Evolutionary conservation across 176 grass and related monocot species (phyloP), one percentile per base, ranked within the genome.

Genomic region (Triticum timopheevii): DNA sequence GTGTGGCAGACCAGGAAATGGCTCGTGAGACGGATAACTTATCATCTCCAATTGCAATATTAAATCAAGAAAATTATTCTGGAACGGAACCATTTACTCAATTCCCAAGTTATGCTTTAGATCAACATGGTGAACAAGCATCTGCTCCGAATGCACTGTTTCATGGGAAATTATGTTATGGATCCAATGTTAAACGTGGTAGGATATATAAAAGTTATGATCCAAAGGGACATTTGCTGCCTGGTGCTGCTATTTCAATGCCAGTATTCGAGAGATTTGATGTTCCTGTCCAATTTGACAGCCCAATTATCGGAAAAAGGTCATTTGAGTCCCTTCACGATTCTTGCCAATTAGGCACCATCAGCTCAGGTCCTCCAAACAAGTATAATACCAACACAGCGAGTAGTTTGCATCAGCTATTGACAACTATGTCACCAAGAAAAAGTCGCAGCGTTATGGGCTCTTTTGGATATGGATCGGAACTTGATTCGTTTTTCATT

Each of bases 391-490:
- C 86, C 42, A 76, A 82, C 42, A 40, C 83, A 72, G 22, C 79
- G 39, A 56, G 71, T 79, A 71, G 89, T 56, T 35, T 87, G 82
- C 70, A 68, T 81, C 85, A 82, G 62, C 91, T 88, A 75, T 65
- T 90, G 47, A 74, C 89, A 74, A 52, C 49, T 17, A 52, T 52
- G 49, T 17, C 49, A 52, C 71, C 45, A 42, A 13, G 11, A 25
- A 74, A 68, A 74, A 56, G 52, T 82, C 45, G 45, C 17, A 85
- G 86, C 63, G 69, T 79, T 75, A 82, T 61, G 7, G 77, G 36
- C 61, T 86, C 69, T 78, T 86, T 86, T 73, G 54, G 80, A 77
- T 85, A 69, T 83, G 96, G 82, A 89, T 92, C 90, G 61, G 59
- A 50, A 87, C 30, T 71, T 63, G 87, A 87, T 49, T 85, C 88